Conservation (phyloP, 2,329 filamentous ascomycete species). For the Sporothrix sp. region DNA sequence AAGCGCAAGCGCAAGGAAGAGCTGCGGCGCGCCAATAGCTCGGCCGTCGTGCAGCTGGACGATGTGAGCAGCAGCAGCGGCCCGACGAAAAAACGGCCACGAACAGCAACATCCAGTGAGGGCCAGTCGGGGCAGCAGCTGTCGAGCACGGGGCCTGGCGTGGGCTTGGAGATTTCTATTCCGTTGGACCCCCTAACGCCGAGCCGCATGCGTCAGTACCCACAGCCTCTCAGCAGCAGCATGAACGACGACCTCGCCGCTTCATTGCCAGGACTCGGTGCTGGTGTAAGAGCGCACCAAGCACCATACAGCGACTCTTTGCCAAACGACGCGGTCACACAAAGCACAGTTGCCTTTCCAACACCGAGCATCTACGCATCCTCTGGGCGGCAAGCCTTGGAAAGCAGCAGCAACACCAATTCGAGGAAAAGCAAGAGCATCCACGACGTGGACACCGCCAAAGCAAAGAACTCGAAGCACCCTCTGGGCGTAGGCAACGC, state of each 20-base stretch:
- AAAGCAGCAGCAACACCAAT: not conserved
- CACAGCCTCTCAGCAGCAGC: constrained; percentile 18
- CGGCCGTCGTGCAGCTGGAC: not conserved
- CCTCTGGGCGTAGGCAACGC: not conserved
- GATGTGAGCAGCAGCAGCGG: not conserved
- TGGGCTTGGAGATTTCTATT: constrained; percentile 22
- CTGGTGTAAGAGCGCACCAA: not conserved
- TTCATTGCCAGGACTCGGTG: constrained; percentile 6
- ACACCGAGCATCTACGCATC: constrained; percentile 26
- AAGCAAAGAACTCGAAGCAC: not conserved
- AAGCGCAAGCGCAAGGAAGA: constrained; percentile 17
- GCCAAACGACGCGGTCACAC: constrained; percentile 25
- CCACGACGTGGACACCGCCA: not conserved
- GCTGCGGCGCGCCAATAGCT: not conserved
- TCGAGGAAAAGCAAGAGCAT: not conserved
- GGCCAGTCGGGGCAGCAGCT: not conserved
- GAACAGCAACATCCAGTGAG: constrained; percentile 12
- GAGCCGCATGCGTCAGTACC: constrained; percentile 30
- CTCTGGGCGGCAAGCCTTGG: constrained; percentile 11
- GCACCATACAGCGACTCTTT: constrained; percentile 1
- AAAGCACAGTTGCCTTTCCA: constrained; percentile 25
- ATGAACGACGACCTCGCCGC: constrained; percentile 2
- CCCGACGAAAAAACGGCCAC: constrained; percentile 5
- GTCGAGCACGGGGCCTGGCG: constrained; percentile 12
- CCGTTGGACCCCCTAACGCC: constrained; percentile 26